Evolutionary conservation across 2,329 filamentous ascomycete species (phyloP).

Genomic region (Trichoderma simmonsii): DNA sequence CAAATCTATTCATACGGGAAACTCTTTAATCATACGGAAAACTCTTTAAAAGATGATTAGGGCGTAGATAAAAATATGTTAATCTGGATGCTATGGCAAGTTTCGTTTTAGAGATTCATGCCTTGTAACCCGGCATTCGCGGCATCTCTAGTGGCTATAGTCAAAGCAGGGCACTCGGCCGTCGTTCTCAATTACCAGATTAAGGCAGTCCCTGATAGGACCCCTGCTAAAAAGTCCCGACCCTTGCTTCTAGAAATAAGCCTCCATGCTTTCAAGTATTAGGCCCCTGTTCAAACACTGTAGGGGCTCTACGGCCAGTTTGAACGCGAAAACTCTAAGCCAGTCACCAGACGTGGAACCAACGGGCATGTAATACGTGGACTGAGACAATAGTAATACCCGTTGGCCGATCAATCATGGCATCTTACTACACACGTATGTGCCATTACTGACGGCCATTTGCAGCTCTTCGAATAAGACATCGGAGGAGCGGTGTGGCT

Average conservation of each 20-base stretch:
- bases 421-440: not conserved
- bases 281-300: too few relatives aligned
- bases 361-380: too few relatives aligned
- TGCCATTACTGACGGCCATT: not conserved
- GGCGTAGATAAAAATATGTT: not conserved
- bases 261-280: too few relatives aligned
- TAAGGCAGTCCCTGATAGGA: not conserved
- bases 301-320: too few relatives aligned
- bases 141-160: not conserved
- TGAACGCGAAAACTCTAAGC: too few relatives aligned
- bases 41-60: not conserved
- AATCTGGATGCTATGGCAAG: not conserved
- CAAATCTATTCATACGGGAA: not conserved
- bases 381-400: too few relatives aligned
- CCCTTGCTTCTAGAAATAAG: too few relatives aligned
- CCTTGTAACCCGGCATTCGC: not conserved
- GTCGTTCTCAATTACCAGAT: not conserved
- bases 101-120: not conserved
- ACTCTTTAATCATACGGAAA: not conserved
- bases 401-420: not conserved
- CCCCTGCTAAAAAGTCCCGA: not conserved
- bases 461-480: not conserved
- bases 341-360: too few relatives aligned
- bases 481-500: not conserved
- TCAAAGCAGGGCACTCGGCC: not conserved